Base-by-base conservation (phyloP, 805 yeast species). In the Yamadazyma ubonensis region DNA sequence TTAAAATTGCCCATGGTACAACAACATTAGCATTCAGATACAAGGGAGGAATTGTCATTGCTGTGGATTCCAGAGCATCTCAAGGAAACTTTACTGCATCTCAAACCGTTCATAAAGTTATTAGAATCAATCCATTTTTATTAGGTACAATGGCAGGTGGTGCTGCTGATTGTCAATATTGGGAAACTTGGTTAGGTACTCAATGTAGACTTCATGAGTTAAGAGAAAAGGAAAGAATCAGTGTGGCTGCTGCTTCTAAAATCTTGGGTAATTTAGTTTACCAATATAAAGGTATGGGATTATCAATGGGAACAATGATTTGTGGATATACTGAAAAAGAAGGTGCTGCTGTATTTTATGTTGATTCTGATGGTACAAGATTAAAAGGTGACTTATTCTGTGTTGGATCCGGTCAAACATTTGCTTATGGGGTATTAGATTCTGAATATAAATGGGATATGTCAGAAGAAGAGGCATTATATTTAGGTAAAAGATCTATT, bases 61-160 rank as follows among this genome's bases (percentile, higher is more conserved):
- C 98, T 0, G 99, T 93, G 8, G 99, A 93, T 69, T 89, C 97
- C 30, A 81, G 99, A 65, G 99, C 99, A 43, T 86, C 98, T 6
- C 96, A 96, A 2, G 99, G 99, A 33, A 82, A 85, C 55, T 91
- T 97, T 97, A 84, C 93, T 54, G 98, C 97, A 15, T 89, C 97
- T 11, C 97, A 90, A 63, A 89, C 97, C 2, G 99, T 93, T 48
- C 91, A 91, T 67, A 93, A 93, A 66, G 99, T 93, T 41, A 89
- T 93, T 55, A 91, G 91, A 65, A 93, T 93, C 67, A 93, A 93
- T 65, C 96, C 97, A 39, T 85, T 86, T 62, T 68, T 93, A 49
- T 75, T 93, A 54, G 99, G 99, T 50, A 93, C 99, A 15, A 82
- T 93, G 96, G 99, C 99, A 23, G 99, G 99, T 68, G 98, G 98